Base-by-base conservation (phyloP, 75 land plant genomes). In the Selaginella moellendorffii region DNA sequence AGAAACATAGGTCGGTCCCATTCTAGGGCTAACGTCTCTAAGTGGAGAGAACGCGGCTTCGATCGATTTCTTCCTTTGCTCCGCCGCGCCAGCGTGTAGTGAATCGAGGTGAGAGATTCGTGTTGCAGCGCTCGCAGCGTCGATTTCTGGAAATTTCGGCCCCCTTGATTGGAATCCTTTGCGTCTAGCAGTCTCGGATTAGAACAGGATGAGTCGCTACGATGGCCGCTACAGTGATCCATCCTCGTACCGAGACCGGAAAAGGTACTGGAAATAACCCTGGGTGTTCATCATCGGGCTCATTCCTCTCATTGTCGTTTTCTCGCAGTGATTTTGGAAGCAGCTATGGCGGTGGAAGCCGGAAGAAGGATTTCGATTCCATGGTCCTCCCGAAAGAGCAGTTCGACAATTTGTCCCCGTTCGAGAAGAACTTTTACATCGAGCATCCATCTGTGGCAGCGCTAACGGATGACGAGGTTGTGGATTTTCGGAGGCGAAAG, bases 391-490 rank as follows among this genome's bases (percentile, higher is more conserved):
- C 96, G 0, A 79, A 77, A 67, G 67, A 74, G 65, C 83, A 84
- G 63, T 85, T 83, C 67, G 87, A 86, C 19, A 86, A 84, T n/a
- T 67, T 89, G 42, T 72, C 80, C n/a, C 90, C 77, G 9, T 93
- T 93, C 62, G 90, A 93, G 82, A 93, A 93, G 84, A 84, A 86
- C 66, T 93, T 93, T 71, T 93, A 93, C 58, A 76, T 76, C 24
- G 99, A 93, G 73, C 62, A 81, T 0, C 82, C 90, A 0, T 52
- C 79, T 2, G 96, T 93, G 29, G 78, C 90, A 0, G 65, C 95
- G 54, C 77, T 93, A 84, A 52, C 90, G 0, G 96, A 88, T 31
- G 79, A 67, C 0, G 99, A 93, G 22, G 87, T 93, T 2, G 77
- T 75, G 63, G 87, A 79, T 30, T 89, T 88, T 66, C 78, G 99